These are phyloP conservation scores for Tulasnella sp. DNA, from an alignment of 768 basidiomycete genomes.

Conservation along the genomic window DNA sequence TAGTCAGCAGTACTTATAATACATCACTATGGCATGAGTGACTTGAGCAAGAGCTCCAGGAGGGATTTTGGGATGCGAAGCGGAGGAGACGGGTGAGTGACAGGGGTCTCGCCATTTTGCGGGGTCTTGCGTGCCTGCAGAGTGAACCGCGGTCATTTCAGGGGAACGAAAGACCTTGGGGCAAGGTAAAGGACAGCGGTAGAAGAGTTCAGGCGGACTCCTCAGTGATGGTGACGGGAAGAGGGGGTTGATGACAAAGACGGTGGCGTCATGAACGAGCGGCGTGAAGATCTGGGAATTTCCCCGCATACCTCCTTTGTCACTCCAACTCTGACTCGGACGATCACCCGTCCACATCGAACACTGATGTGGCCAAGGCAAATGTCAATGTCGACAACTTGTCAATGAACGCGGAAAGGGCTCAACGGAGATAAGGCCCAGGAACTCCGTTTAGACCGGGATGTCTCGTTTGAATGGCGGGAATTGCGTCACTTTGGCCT, in stretches of 20 bases:
- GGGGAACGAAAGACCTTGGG: too few relatives aligned
- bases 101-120: too few relatives aligned
- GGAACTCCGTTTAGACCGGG: background rate
- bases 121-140: too few relatives aligned
- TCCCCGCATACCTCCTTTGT: background rate
- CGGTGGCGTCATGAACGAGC: background rate
- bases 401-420: background rate
- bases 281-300: background rate
- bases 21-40: too few relatives aligned
- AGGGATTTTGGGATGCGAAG: too few relatives aligned
- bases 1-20: too few relatives aligned
- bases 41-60: too few relatives aligned
- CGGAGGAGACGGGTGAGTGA: too few relatives aligned
- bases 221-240: background rate
- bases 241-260: background rate
- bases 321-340: background rate
- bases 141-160: too few relatives aligned
- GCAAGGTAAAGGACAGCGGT: too few relatives aligned
- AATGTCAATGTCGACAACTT: background rate
- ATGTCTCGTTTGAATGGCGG: background rate
- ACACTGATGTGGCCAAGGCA: background rate
- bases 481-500: background rate
- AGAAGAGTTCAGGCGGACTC: background rate
- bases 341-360: background rate
- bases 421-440: background rate